Evolutionary conservation across 768 basidiomycete genomes (phyloP), one percentile per base, ranked within the genome.

Genomic region (Mrakia gelida): DNA sequence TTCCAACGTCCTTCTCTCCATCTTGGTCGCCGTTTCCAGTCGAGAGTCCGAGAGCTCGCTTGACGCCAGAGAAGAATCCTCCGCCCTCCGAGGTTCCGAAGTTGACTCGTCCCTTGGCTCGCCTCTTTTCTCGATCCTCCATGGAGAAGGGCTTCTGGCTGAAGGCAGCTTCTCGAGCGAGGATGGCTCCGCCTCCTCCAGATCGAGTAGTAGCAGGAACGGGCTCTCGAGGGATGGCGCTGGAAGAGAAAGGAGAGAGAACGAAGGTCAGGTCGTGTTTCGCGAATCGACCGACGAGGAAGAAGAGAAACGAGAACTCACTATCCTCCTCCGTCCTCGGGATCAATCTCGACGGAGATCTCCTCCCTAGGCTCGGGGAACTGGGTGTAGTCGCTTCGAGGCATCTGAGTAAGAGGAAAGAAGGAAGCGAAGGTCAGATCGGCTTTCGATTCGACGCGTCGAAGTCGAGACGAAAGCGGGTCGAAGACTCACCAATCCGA

Each of bases 301-400:
- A 26, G 34, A 74, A 18, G 54, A n/a, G n/a, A 34, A 10, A 34
- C 41, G 21, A 38, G 10, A 23, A 59, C 21, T 41, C n/a, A 38
- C 26, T 61, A 59, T 62, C 38, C 54, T 61, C 61, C 49, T 32
- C 38, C 54, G 56, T 32, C 30, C 43, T 49, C 56, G 9, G 56
- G 49, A 28, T 73, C 49, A 16, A 52, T 49, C 23, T 73, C 30
- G 21, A 73, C n/a, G 32, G 21, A 23, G 26, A 52, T 52, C 49
- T 21, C 71, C 23, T 73, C 71, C 18, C 23, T 73, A 30, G 71
- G 71, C 45, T 73, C 71, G 10, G 71, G 71, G 71, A 73, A 73
- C 71, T 73, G 56, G 8, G 45, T 65, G 63, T 65, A 65, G 30
- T 65, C 63, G 63, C 63, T 65, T 65, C 63, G 63, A 65, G 63